Conservation (phyloP, 768 basidiomycete species). For the Podaxis sp. region DNA sequence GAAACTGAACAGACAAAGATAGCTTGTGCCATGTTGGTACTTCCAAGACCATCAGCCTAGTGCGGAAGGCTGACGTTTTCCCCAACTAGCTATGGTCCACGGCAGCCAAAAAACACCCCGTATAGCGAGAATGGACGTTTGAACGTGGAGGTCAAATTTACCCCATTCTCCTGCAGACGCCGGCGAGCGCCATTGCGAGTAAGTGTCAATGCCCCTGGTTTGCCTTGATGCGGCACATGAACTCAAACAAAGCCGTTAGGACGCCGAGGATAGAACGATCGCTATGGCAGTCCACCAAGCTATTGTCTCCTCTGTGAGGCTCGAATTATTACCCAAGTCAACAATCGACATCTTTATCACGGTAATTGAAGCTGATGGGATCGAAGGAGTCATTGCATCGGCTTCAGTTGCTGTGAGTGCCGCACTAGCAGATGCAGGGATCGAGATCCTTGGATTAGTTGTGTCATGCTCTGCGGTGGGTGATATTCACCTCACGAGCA, state of each 20-base stretch:
- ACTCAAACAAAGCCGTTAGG: conserved; percentile 49
- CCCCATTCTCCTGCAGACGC: conserved; percentile 84
- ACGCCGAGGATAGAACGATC: conserved; percentile 89
- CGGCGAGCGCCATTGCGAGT: conserved; percentile 87
- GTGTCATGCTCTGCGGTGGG: conserved; percentile 79
- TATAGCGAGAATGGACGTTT: conserved; percentile 89
- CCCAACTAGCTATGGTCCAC: conserved; percentile 69
- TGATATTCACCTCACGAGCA: conserved; percentile 1
- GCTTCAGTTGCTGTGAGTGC: conserved; percentile 86
- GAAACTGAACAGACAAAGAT: conserved; percentile 92
- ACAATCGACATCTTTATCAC: conserved; percentile 90
- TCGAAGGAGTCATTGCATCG: conserved; percentile 86
- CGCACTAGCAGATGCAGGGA: conserved; percentile 90
- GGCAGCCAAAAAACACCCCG: conserved; percentile 74
- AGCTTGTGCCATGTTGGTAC: conserved; percentile 89
- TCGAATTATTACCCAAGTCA: conserved; percentile 93
- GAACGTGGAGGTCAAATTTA: conserved; percentile 95
- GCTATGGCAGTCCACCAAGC: conserved; percentile 85
- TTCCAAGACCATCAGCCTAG: conserved; percentile 8
- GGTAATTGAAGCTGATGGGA: conserved; percentile 88
- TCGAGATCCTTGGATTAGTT: conserved; percentile 89
- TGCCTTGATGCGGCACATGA: conserved; percentile 8
- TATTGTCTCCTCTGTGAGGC: conserved; percentile 76
- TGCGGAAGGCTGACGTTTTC: conserved; percentile 15
- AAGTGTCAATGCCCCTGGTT: conserved; percentile 28